Conservation (phyloP, 768 basidiomycete genomes). For the Termitomyces heimii region DNA sequence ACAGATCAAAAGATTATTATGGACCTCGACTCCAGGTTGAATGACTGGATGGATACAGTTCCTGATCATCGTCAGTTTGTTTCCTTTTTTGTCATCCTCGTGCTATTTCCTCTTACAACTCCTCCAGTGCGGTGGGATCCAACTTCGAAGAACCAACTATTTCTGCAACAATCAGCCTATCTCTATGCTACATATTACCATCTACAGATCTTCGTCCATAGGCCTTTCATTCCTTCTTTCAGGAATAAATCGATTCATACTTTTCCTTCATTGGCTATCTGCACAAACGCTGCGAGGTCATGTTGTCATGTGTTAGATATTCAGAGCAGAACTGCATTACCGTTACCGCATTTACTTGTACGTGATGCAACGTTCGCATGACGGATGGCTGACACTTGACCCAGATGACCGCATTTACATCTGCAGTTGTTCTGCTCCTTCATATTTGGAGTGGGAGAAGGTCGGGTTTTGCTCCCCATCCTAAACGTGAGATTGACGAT, state of each 20-base stretch:
- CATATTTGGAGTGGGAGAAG: slow-evolving; percentile 60
- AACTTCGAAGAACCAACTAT: slow-evolving; percentile 26
- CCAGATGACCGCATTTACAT: slow-evolving; percentile 30
- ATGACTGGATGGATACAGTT: slow-evolving; percentile 71
- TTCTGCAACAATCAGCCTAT: slow-evolving; percentile 52
- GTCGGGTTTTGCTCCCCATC: slow-evolving; percentile 38
- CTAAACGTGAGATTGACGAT: slow-evolving; percentile 48
- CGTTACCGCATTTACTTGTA: slow-evolving; percentile 32
- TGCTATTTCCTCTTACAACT: background rate
- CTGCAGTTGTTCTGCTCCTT: slow-evolving; percentile 53
- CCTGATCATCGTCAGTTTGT: slow-evolving; percentile 46
- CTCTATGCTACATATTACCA: slow-evolving; percentile 42
- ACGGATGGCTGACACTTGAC: background rate
- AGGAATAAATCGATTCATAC: slow-evolving; percentile 33
- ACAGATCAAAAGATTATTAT: slow-evolving; percentile 63
- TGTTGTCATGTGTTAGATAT: slow-evolving; percentile 65
- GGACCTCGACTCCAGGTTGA: slow-evolving; percentile 70
- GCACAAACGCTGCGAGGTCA: slow-evolving; percentile 79
- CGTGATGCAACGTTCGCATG: background rate
- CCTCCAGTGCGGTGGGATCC: slow-evolving; percentile 39
- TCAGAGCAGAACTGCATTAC: slow-evolving; percentile 29
- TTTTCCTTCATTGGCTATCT: slow-evolving; percentile 71
- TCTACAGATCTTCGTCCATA: slow-evolving; percentile 69
- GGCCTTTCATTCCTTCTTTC: slow-evolving; percentile 71
- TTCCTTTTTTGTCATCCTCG: slow-evolving; percentile 17